Evolutionary conservation across 495 filamentous ascomycete species (phyloP).

Genomic region (Penicillium waksmanii): DNA sequence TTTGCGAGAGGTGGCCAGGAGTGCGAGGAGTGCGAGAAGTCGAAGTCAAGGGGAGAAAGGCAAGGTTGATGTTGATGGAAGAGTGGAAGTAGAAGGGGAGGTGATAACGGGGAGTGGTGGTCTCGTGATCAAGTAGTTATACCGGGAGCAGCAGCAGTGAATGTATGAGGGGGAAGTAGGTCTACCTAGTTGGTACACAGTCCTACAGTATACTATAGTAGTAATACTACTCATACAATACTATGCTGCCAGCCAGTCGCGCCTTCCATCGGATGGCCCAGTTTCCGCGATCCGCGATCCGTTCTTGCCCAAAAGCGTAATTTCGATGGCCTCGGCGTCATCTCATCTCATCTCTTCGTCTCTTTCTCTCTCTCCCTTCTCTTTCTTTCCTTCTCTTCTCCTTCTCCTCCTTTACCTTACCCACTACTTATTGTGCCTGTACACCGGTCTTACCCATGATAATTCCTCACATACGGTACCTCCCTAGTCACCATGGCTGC

Average conservation of each 20-base stretch:
- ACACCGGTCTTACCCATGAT: not conserved
- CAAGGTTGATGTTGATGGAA: no score
- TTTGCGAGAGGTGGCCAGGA: not conserved
- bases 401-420: not conserved
- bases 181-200: no score
- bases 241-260: not conserved
- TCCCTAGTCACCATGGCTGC: conserved; percentile 8
- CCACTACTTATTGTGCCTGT: not conserved
- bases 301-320: conserved; percentile 9
- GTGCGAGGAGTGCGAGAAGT: no score
- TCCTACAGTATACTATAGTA: no score
- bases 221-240: no score
- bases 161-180: no score
- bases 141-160: no score
- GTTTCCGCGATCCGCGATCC: conserved; percentile 19
- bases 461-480: not conserved
- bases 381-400: not conserved
- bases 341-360: not conserved
- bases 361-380: not conserved
- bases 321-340: conserved; percentile 1
- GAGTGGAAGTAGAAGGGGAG: no score
- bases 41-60: no score
- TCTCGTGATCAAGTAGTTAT: no score
- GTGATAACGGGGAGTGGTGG: no score
- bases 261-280: not conserved